Evolutionary conservation across 805 yeast genomes (phyloP).

Genomic region (Wickerhamiella occidentalis): DNA sequence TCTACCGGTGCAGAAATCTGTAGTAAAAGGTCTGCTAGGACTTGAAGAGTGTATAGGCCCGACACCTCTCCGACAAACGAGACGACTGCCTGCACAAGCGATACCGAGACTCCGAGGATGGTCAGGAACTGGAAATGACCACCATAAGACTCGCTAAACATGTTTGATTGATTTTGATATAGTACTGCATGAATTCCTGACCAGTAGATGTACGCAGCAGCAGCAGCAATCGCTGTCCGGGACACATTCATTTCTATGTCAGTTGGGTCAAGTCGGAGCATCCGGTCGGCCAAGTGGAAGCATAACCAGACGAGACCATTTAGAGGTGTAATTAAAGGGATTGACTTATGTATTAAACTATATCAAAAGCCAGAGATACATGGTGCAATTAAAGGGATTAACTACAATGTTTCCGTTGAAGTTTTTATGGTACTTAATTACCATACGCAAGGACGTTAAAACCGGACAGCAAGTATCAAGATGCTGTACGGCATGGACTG

Average conservation of each 20-base stretch:
- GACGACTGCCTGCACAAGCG: conserved; percentile 18
- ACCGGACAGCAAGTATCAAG: too few species aligned
- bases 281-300: too few species aligned
- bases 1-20: conserved; percentile 27
- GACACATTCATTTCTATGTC: background rate
- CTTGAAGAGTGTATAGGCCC: conserved; percentile 18
- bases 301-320: too few species aligned
- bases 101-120: conserved; percentile 21
- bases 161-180: conserved; percentile 12
- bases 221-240: conserved; percentile 7
- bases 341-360: too few species aligned
- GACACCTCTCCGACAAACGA: conserved; percentile 26
- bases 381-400: too few species aligned
- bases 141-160: conserved; percentile 21
- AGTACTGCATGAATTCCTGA: conserved; percentile 16
- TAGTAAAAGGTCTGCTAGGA: conserved; percentile 19
- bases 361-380: too few species aligned
- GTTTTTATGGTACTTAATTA: too few species aligned
- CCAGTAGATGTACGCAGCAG: conserved; percentile 17
- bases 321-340: too few species aligned
- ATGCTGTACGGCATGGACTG: too few species aligned
- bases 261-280: background rate
- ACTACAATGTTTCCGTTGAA: too few species aligned
- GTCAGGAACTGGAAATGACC: conserved; percentile 31
- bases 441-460: too few species aligned